phyloP scores from a whole-genome alignment of 2,329 filamentous ascomycete species.

The Aspergillus sp. region DNA sequence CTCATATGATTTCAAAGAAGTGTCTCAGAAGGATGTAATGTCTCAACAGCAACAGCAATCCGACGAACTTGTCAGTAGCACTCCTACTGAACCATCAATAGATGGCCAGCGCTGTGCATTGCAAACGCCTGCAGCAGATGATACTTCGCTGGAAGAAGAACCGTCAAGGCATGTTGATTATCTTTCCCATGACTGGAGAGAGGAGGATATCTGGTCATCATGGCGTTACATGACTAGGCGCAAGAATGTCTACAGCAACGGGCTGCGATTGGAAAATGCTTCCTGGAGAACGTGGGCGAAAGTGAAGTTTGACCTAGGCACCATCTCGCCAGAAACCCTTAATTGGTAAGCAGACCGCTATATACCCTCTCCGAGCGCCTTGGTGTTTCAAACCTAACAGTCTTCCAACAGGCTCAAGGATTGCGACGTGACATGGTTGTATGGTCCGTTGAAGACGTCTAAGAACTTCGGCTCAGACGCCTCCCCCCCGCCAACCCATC shows the following conservation, averaged over 20 bases:
- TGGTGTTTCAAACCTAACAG: slow-evolving; percentile 5
- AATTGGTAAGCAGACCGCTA: slow-evolving; percentile 65
- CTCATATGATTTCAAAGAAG: slow-evolving; percentile 39
- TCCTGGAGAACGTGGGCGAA: slow-evolving; percentile 98
- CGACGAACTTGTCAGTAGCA: slow-evolving; percentile 14
- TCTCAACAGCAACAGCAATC: slow-evolving; percentile 7
- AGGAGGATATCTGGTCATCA: slow-evolving; percentile 95
- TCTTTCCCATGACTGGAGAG: slow-evolving; percentile 83
- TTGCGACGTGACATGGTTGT: slow-evolving; percentile 95
- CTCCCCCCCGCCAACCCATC: slow-evolving; percentile 46
- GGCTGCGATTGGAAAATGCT: slow-evolving; percentile 81
- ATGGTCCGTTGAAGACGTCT: slow-evolving; percentile 79
- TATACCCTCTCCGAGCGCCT: neutral
- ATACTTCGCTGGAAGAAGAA: slow-evolving; percentile 65
- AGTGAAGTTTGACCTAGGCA: slow-evolving; percentile 76
- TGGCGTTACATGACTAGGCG: slow-evolving; percentile 89
- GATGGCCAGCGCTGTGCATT: slow-evolving; percentile 52
- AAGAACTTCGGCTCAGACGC: slow-evolving; percentile 43
- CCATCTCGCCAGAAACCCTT: slow-evolving; percentile 80
- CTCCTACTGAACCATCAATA: slow-evolving; percentile 21
- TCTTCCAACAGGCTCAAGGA: slow-evolving; percentile 75
- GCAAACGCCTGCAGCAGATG: slow-evolving; percentile 65
- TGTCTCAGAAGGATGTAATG: slow-evolving; percentile 37
- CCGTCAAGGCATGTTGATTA: slow-evolving; percentile 92
- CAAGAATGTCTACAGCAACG: slow-evolving; percentile 70